Percentiles rank a stretch among this genome's conserved stretches.
These are phyloP conservation scores for Croton laevigatus DNA, from an alignment of 441 rosid genomes.

Conservation along the genomic window DNA sequence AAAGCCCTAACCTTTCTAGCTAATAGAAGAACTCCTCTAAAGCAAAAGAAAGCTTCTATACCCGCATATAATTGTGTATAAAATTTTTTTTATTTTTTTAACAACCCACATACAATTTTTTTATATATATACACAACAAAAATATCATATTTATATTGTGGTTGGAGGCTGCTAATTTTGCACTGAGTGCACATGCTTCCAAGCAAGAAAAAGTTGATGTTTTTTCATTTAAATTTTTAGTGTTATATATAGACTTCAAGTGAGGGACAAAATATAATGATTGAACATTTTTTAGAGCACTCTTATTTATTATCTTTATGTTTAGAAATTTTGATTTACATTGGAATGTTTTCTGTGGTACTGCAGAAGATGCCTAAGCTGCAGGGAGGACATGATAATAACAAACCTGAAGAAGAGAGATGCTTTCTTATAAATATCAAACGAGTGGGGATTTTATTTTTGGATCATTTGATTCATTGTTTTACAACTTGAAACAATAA, in stretches of 20 bases:
- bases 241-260: not conserved
- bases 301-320: not conserved
- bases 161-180: conserved; percentile 14
- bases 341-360: conserved; percentile 11
- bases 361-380: not conserved
- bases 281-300: not conserved
- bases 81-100: too few relatives aligned
- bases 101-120: too few relatives aligned
- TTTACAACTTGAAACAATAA: conserved; percentile 2
- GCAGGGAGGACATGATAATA: not conserved
- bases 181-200: conserved; percentile 16
- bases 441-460: not conserved
- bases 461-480: conserved; percentile 21
- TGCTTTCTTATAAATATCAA: not conserved
- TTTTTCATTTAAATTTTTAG: not conserved
- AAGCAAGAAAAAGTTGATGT: conserved; percentile 3
- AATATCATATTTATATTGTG: not conserved
- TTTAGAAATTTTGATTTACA: conserved; percentile 1
- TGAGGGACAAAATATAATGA: conserved; percentile 14
- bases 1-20: conserved; percentile 2
- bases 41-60: not conserved
- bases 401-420: not conserved
- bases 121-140: too few relatives aligned
- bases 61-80: not conserved
- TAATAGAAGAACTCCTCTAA: not conserved